Evolutionary conservation across 768 basidiomycete genomes (phyloP).

Genomic region (Goffeauzyma gilvescens): DNA sequence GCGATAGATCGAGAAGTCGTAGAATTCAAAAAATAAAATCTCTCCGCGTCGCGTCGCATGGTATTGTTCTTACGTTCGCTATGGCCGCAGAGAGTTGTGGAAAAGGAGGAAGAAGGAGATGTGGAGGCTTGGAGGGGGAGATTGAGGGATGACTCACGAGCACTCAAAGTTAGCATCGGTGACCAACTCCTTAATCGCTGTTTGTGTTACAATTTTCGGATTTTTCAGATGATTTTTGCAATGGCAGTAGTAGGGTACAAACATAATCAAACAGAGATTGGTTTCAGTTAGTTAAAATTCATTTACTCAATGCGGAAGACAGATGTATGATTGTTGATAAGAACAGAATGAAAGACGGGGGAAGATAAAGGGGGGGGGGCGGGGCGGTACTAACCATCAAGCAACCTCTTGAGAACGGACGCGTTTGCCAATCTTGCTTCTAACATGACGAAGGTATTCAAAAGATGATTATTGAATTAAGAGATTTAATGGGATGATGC

Average conservation of each 20-base stretch:
- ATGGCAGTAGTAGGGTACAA: background rate
- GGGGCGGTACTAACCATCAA: constrained; percentile 50
- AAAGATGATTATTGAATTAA: too few relatives aligned
- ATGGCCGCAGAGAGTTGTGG: too few relatives aligned
- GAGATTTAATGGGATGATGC: too few relatives aligned
- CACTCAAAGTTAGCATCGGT: constrained; percentile 96
- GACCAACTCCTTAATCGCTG: constrained; percentile 93
- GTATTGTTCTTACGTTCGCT: too few relatives aligned
- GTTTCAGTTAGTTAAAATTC: background rate
- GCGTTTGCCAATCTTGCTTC: constrained; percentile 85
- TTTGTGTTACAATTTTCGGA: background rate
- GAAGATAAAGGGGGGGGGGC: background rate
- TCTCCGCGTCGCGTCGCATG: too few relatives aligned
- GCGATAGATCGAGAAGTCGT: too few relatives aligned
- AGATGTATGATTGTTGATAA: background rate
- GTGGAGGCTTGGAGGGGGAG: too few relatives aligned
- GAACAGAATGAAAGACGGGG: background rate
- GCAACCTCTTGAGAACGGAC: constrained; percentile 69
- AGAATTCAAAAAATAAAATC: too few relatives aligned
- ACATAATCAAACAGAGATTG: background rate
- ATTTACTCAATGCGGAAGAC: too few relatives aligned
- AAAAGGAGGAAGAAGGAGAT: too few relatives aligned
- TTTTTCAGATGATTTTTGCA: background rate
- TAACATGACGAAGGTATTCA: constrained; percentile 31
- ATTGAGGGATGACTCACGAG: too few relatives aligned